These are phyloP conservation scores for Pichia sp. DNA, from an alignment of 1,139 yeast genomes.

Conservation along the genomic window DNA sequence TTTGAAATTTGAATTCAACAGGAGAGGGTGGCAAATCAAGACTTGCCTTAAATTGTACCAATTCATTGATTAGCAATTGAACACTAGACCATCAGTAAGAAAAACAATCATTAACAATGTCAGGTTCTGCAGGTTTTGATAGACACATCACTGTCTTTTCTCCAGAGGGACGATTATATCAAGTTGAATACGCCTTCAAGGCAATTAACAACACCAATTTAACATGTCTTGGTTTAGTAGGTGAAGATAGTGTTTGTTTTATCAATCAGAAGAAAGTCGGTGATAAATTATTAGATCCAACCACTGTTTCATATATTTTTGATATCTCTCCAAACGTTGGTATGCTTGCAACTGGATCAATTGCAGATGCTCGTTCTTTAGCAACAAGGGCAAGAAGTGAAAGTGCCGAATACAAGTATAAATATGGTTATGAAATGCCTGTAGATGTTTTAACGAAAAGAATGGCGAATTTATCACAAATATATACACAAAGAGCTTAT, in stretches of 20 bases:
- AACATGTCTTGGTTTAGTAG: conserved; percentile 81
- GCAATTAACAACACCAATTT: conserved; percentile 91
- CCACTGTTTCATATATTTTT: conserved; percentile 79
- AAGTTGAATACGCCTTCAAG: conserved; percentile 96
- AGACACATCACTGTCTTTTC: conserved; percentile 97
- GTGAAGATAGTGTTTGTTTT: conserved; percentile 83
- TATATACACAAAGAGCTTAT: conserved; percentile 97
- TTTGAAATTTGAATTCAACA: not conserved
- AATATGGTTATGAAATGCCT: conserved; percentile 96
- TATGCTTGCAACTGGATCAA: conserved; percentile 90
- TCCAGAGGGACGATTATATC: conserved; percentile 96
- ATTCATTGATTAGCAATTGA: not conserved
- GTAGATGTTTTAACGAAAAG: conserved; percentile 89
- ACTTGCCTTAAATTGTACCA: too few relatives aligned
- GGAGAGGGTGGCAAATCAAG: not conserved
- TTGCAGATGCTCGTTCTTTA: conserved; percentile 91
- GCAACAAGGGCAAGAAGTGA: conserved; percentile 88
- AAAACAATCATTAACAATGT: conserved; percentile 3
- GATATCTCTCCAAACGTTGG: conserved; percentile 78
- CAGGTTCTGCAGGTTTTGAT: conserved; percentile 77
- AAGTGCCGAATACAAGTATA: conserved; percentile 90
- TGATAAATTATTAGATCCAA: conserved; percentile 83
- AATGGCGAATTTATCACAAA: conserved; percentile 91
- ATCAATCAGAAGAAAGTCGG: conserved; percentile 95
- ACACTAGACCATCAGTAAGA: not conserved